phyloP scores from a whole-genome alignment of 768 basidiomycete genomes.

The Psilocybe azurescens region DNA sequence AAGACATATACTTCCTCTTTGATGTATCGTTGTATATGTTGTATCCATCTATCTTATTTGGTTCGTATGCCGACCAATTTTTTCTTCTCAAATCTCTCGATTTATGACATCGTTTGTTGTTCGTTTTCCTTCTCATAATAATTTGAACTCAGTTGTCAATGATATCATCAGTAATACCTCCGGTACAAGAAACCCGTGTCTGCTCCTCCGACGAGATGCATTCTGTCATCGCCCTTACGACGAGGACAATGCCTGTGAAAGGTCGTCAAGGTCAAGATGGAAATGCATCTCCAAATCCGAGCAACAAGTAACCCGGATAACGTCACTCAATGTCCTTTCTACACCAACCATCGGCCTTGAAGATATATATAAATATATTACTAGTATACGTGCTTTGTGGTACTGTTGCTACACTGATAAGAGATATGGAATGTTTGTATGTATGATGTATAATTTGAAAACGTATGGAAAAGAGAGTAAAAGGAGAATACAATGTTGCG shows the following conservation, averaged over 20 bases:
- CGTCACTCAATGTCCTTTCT: not conserved
- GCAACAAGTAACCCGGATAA: not conserved
- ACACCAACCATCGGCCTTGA: too few relatives aligned
- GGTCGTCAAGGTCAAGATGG: not conserved
- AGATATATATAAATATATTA: constrained; percentile 23
- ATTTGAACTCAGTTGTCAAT: not conserved
- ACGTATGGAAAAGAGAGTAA: not conserved
- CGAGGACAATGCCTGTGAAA: not conserved
- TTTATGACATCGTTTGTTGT: not conserved
- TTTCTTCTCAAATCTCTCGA: not conserved
- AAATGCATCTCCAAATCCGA: not conserved
- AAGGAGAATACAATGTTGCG: not conserved
- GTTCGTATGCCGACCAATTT: constrained; percentile 8
- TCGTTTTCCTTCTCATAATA: not conserved
- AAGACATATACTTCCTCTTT: constrained; percentile 9
- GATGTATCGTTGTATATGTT: constrained; percentile 28
- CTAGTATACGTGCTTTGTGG: constrained; percentile 8
- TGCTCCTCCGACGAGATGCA: not conserved
- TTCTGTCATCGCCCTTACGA: not conserved
- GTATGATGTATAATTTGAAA: constrained; percentile 1
- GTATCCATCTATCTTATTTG: constrained; percentile 29
- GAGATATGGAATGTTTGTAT: constrained; percentile 18
- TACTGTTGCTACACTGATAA: constrained; percentile 34
- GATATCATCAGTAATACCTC: not conserved
- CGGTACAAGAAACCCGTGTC: not conserved